phyloP scores from a whole-genome alignment of 768 basidiomycete species.

The Mycena maculata region DNA sequence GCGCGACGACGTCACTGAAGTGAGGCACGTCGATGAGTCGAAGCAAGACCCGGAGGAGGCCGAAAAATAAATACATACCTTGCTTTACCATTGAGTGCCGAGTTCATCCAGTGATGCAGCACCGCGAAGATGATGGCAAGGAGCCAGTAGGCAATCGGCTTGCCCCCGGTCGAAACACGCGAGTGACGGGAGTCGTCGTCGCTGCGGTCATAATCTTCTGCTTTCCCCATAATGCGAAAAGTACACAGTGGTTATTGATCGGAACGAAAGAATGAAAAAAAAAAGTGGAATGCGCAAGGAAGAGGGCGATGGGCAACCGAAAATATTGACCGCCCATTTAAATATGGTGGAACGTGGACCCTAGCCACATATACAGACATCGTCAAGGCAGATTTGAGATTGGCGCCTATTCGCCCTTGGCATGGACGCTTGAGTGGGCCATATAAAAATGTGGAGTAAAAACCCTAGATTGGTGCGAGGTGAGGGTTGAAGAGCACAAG shows the following conservation, averaged over 20 bases:
- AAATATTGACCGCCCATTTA: neutral
- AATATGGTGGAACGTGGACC: neutral
- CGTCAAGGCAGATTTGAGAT: too few relatives aligned
- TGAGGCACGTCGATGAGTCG: too few relatives aligned
- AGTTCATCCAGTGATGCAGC: constrained; percentile 11
- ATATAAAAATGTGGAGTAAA: too few relatives aligned
- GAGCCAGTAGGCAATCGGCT: constrained; percentile 8
- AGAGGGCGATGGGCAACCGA: neutral
- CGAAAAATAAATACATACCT: neutral
- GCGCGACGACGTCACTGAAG: constrained; percentile 3
- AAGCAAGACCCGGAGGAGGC: too few relatives aligned
- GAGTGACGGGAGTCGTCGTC: neutral
- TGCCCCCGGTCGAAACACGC: neutral
- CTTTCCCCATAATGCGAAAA: neutral
- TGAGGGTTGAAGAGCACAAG: too few relatives aligned
- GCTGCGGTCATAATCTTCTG: neutral
- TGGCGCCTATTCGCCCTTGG: too few relatives aligned
- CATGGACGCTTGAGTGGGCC: too few relatives aligned
- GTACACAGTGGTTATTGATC: too few relatives aligned
- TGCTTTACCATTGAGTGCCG: constrained; percentile 5
- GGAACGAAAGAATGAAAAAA: neutral
- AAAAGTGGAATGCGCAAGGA: neutral
- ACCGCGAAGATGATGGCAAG: constrained; percentile 3
- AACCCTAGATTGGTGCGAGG: too few relatives aligned
- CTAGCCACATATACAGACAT: neutral